Conservation (phyloP, 768 basidiomycete species). For the Lactarius akahatsu region DNA sequence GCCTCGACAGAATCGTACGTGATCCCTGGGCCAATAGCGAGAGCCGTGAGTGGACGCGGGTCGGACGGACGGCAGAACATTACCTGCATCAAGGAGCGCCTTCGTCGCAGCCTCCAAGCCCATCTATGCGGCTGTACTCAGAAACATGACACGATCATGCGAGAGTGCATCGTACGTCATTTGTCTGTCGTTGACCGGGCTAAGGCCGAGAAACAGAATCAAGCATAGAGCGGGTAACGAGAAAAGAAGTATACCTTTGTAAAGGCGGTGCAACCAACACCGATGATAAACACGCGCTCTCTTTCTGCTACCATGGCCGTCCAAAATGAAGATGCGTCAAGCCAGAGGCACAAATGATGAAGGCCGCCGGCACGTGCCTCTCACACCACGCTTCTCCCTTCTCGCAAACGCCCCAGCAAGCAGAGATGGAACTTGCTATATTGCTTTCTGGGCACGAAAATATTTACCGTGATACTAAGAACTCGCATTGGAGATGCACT, state of each 20-base stretch:
- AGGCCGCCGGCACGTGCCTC: too few species aligned
- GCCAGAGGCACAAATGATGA: background rate
- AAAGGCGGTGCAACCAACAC: conserved; percentile 74
- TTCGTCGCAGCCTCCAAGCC: conserved; percentile 86
- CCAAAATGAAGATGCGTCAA: too few species aligned
- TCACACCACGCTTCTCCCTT: too few species aligned
- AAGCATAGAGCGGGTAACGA: background rate
- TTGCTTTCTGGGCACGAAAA: background rate
- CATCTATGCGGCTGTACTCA: conserved; percentile 51
- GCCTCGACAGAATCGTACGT: conserved; percentile 75
- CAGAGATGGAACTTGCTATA: too few species aligned
- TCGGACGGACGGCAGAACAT: conserved; percentile 15
- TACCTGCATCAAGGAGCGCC: conserved; percentile 81
- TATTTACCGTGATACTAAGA: background rate
- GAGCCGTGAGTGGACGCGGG: background rate
- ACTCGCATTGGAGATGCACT: background rate
- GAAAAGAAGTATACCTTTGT: conserved; percentile 53
- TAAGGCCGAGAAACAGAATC: conserved; percentile 33
- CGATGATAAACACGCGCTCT: conserved; percentile 53
- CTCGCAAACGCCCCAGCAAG: background rate
- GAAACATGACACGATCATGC: background rate
- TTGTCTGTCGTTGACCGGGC: conserved; percentile 66
- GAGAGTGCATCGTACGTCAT: conserved; percentile 53
- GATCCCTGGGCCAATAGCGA: conserved; percentile 51
- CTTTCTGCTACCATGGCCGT: conserved; percentile 6